phyloP scores from a whole-genome alignment of 805 yeast genomes.

The Nematodospora valgi region DNA sequence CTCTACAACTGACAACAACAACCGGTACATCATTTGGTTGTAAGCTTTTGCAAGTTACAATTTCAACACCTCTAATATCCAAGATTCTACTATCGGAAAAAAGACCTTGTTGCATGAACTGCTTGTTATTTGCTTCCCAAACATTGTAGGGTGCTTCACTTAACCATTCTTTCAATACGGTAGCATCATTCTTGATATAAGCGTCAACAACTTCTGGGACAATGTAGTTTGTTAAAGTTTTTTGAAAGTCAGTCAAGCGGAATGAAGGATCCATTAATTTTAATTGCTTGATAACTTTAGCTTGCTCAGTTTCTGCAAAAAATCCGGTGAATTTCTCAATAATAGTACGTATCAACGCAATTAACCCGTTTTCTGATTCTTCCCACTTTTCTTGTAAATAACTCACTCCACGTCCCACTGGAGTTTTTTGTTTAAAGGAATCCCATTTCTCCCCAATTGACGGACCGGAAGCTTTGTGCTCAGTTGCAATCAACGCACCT shows the following conservation, averaged over 20 bases:
- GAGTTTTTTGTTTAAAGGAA: constrained; percentile 61
- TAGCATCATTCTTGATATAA: constrained; percentile 85
- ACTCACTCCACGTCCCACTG: constrained; percentile 62
- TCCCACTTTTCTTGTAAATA: constrained; percentile 75
- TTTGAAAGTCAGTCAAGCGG: constrained; percentile 71
- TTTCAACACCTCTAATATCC: constrained; percentile 93
- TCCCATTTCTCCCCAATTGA: constrained; percentile 63
- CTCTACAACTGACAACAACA: constrained; percentile 89
- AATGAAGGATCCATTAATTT: constrained; percentile 88
- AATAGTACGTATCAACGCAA: constrained; percentile 75
- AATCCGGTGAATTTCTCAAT: constrained; percentile 79
- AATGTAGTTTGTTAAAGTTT: constrained; percentile 84
- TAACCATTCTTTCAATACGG: constrained; percentile 82
- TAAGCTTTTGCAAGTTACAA: constrained; percentile 79
- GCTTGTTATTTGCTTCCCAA: constrained; percentile 90
- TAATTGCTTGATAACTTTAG: constrained; percentile 83
- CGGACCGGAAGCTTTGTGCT: constrained; percentile 71
- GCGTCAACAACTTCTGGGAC: constrained; percentile 96
- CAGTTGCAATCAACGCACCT: constrained; percentile 75
- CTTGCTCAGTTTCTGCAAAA: constrained; percentile 95
- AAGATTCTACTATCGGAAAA: constrained; percentile 88
- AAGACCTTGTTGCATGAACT: constrained; percentile 83
- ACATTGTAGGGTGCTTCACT: constrained; percentile 96
- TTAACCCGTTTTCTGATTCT: constrained; percentile 89
- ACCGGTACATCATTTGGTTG: constrained; percentile 94